phyloP scores from a whole-genome alignment of 2,329 filamentous ascomycete genomes.

The Ophiocordyceps camponoti-rufipedis region DNA sequence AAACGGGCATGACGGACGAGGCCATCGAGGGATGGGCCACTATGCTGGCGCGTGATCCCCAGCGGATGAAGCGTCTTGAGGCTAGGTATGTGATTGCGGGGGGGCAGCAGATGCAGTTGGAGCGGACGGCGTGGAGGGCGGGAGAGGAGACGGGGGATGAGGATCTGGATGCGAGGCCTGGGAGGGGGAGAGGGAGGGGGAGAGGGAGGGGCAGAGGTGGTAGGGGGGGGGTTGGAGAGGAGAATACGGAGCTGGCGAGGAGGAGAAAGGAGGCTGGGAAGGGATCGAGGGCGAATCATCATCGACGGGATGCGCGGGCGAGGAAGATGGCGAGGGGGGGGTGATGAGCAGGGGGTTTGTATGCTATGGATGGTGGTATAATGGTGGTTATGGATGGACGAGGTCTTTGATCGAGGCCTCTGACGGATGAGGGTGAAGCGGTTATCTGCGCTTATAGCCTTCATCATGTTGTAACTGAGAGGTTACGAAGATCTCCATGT shows the following conservation, averaged over 20 bases:
- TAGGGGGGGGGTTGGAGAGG: constrained; percentile 42
- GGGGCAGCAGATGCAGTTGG: constrained; percentile 47
- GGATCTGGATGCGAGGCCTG: constrained; percentile 25
- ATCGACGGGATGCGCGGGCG: constrained; percentile 52
- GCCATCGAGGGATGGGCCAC: constrained; percentile 86
- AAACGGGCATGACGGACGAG: constrained; percentile 84
- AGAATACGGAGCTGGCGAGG: constrained; percentile 52
- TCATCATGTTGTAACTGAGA: too few species aligned
- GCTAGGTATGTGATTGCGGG: constrained; percentile 50
- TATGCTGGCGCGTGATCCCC: constrained; percentile 61
- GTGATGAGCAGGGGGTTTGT: constrained; percentile 3
- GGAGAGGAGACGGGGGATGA: constrained; percentile 42
- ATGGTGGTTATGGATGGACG: too few species aligned
- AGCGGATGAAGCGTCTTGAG: constrained; percentile 51
- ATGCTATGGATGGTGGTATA: too few species aligned
- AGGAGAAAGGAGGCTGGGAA: constrained; percentile 71
- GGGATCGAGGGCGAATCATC: constrained; percentile 68
- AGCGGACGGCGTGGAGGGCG: constrained; percentile 45
- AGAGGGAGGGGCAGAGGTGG: constrained; percentile 29
- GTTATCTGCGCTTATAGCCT: too few species aligned
- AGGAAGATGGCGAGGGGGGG: constrained; percentile 40
- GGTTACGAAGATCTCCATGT: too few species aligned
- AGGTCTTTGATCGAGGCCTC: too few species aligned
- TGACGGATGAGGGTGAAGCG: too few species aligned
- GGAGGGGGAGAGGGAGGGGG: constrained; percentile 27